A percentile compares a stretch with the other conserved stretches of the same genome.
phyloP scores from a whole-genome alignment of 257 asterid genomes.

The Solanum ossicruentum region DNA sequence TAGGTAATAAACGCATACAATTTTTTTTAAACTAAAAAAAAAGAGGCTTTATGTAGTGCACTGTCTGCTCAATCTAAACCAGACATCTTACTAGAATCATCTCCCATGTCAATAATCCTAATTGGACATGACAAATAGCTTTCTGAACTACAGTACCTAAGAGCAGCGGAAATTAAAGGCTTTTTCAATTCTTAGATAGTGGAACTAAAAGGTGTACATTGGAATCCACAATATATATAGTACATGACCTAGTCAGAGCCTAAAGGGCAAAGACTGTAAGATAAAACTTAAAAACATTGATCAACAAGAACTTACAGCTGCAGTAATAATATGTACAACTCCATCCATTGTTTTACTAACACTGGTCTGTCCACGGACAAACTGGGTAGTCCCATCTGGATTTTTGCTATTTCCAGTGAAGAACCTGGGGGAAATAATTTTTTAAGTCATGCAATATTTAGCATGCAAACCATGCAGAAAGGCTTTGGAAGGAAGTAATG shows the following conservation, averaged over 20 bases:
- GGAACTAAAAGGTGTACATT: background rate
- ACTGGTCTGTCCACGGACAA: conserved; percentile 53
- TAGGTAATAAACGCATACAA: background rate
- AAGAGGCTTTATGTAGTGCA: background rate
- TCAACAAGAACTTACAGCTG: conserved; percentile 62
- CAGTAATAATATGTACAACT: conserved; percentile 60
- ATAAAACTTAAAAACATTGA: background rate
- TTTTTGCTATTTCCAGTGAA: conserved; percentile 70
- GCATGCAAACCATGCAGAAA: conserved; percentile 1
- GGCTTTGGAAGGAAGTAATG: background rate
- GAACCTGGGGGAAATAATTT: conserved; percentile 30
- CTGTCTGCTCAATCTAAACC: background rate
- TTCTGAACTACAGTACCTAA: background rate
- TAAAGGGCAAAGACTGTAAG: background rate
- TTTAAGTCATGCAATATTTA: background rate
- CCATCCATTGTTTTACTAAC: conserved; percentile 42
- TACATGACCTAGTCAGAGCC: background rate
- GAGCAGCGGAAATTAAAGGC: background rate
- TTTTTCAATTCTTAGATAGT: background rate
- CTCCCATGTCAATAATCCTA: background rate
- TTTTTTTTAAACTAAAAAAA: background rate
- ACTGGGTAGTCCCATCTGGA: conserved; percentile 71
- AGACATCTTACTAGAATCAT: background rate
- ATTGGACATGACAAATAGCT: background rate
- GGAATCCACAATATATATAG: background rate